Conservation (phyloP, 768 basidiomycete species). For the Tephrocybe sp. region DNA sequence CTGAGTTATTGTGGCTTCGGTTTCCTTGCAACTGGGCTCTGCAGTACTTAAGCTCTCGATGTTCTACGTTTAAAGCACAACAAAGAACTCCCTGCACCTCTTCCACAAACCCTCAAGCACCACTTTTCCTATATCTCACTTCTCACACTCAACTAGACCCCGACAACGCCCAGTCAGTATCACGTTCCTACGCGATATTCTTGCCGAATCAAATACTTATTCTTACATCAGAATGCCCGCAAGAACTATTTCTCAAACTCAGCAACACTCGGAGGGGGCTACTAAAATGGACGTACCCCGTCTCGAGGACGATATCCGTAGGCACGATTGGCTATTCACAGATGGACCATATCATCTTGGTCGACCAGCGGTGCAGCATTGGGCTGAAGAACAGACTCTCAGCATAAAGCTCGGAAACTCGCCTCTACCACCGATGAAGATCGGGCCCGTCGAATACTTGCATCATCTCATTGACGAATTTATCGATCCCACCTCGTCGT, state of each 20-base stretch:
- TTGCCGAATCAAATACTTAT: too few species aligned
- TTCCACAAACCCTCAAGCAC: neutral
- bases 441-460: slow-evolving; percentile 1
- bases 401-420: slow-evolving; percentile 4
- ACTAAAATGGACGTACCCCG: neutral
- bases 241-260: neutral
- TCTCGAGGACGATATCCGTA: neutral
- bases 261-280: neutral
- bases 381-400: neutral
- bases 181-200: too few species aligned
- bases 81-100: neutral
- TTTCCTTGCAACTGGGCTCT: neutral
- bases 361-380: neutral
- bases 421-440: neutral
- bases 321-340: slow-evolving; percentile 5
- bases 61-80: neutral
- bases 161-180: too few species aligned
- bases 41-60: neutral
- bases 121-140: neutral
- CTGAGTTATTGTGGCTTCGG: neutral
- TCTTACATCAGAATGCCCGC: slow-evolving; percentile 5
- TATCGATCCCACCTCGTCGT: slow-evolving; percentile 1
- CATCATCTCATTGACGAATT: slow-evolving; percentile 1
- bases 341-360: neutral
- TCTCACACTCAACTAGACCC: neutral